These are phyloP conservation scores for Lathyrus sativus DNA, from an alignment of 306 rosid species.

Conservation along the genomic window DNA sequence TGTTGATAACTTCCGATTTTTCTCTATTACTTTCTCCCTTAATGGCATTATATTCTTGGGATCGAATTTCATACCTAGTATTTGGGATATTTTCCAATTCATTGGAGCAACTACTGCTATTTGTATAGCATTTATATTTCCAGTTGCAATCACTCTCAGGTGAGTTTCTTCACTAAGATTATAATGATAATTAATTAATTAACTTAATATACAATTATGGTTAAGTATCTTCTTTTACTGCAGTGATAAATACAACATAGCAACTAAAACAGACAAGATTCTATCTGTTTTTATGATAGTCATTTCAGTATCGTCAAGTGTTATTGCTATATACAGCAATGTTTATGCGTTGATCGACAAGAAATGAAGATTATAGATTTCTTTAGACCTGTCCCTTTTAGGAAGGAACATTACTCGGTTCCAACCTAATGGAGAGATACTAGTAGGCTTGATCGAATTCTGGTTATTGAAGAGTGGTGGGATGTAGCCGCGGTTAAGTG, in stretches of 20 bases:
- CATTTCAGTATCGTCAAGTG: conserved; percentile 67
- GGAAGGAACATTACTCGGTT: too few relatives aligned
- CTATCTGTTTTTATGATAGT: conserved; percentile 63
- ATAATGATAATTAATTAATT: not conserved
- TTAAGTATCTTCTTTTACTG: too few relatives aligned
- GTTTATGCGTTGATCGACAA: conserved; percentile 63
- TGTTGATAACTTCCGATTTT: conserved; percentile 63
- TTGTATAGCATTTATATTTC: conserved; percentile 51
- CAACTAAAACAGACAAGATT: conserved; percentile 70
- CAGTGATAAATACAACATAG: conserved; percentile 66
- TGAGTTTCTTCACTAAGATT: conserved; percentile 32
- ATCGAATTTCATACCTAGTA: conserved; percentile 29
- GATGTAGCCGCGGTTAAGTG: too few relatives aligned
- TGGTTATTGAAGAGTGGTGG: too few relatives aligned
- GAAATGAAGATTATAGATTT: not conserved
- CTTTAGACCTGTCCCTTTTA: too few relatives aligned
- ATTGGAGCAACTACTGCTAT: conserved; percentile 54
- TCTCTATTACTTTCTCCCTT: conserved; percentile 50
- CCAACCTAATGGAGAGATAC: too few relatives aligned
- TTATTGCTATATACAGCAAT: conserved; percentile 77
- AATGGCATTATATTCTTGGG: conserved; percentile 42
- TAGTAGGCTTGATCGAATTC: too few relatives aligned
- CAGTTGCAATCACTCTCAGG: conserved; percentile 48
- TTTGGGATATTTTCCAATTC: conserved; percentile 65
- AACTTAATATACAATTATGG: too few relatives aligned